phyloP scores from a whole-genome alignment of 768 basidiomycete species.

The Daedalea quercina region DNA sequence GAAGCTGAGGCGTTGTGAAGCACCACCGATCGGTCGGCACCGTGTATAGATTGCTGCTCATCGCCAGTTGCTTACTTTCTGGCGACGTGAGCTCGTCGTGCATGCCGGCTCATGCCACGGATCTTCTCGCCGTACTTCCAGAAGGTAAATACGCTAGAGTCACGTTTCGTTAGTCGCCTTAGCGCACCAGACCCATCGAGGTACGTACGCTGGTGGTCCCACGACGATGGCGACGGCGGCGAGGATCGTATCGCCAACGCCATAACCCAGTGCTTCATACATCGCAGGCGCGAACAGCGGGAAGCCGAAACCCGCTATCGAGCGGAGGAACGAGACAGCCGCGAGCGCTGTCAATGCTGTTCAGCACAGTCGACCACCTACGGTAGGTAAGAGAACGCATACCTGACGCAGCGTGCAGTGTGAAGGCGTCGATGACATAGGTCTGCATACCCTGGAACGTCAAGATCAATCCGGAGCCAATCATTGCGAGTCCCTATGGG shows the following conservation, averaged over 20 bases:
- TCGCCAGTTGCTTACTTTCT: not conserved
- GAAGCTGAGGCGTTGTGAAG: too few species aligned
- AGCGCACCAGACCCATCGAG: not conserved
- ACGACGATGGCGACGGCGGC: conserved; percentile 48
- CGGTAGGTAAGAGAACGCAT: conserved; percentile 8
- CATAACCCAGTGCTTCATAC: conserved; percentile 59
- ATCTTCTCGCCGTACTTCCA: conserved; percentile 42
- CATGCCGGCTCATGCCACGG: conserved; percentile 22
- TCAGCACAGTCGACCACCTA: not conserved
- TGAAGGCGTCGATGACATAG: conserved; percentile 63
- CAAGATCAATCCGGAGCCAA: conserved; percentile 56
- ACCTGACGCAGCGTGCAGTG: conserved; percentile 65
- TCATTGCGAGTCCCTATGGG: conserved; percentile 44
- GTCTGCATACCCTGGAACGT: conserved; percentile 58
- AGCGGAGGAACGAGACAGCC: conserved; percentile 54
- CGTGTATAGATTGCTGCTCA: not conserved
- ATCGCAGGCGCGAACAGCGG: conserved; percentile 69
- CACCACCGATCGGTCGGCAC: too few species aligned
- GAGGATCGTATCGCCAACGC: conserved; percentile 61
- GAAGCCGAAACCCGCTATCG: conserved; percentile 64
- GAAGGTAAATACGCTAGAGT: conserved; percentile 31
- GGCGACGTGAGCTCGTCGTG: not conserved
- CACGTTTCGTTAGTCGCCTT: conserved; percentile 29
- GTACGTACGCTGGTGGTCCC: conserved; percentile 44
- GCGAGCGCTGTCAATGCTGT: conserved; percentile 42